phyloP scores from a whole-genome alignment of 1,139 yeast species.

The Hanseniaspora uvarum region DNA sequence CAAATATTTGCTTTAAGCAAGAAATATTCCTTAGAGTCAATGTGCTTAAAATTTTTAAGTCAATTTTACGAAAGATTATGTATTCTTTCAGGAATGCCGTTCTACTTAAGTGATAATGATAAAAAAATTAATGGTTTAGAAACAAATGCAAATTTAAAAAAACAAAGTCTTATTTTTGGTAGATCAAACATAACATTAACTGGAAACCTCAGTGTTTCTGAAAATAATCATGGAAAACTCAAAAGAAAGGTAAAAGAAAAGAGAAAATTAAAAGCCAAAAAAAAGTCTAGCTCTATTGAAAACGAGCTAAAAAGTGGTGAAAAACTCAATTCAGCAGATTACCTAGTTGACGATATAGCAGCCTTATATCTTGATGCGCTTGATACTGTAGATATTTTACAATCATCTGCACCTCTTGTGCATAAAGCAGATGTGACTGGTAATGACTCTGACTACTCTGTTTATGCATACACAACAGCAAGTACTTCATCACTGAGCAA shows the following conservation, averaged over 20 bases:
- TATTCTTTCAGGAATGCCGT: conserved; percentile 26
- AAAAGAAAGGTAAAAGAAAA: not conserved
- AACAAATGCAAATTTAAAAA: not conserved
- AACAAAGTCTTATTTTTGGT: conserved; percentile 19
- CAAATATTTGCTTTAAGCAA: conserved; percentile 26
- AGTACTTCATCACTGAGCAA: not conserved
- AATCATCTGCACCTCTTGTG: not conserved
- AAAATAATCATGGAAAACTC: not conserved
- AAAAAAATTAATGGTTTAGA: conserved; percentile 1
- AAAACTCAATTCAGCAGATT: not conserved
- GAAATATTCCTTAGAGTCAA: conserved; percentile 21
- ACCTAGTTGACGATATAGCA: conserved; percentile 7
- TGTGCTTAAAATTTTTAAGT: conserved; percentile 26
- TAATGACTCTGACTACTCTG: not conserved
- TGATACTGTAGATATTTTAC: not conserved
- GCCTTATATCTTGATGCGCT: conserved; percentile 10
- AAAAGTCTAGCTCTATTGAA: not conserved
- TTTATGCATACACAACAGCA: not conserved
- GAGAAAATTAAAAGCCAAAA: not conserved
- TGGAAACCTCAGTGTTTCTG: too few species aligned
- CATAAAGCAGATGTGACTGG: not conserved
- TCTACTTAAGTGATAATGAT: conserved; percentile 20
- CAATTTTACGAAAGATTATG: conserved; percentile 26
- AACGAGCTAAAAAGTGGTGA: not conserved
- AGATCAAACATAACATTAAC: not conserved